phyloP scores from a whole-genome alignment of 2,329 filamentous ascomycete genomes.

The Phialemoniopsis sp. region DNA sequence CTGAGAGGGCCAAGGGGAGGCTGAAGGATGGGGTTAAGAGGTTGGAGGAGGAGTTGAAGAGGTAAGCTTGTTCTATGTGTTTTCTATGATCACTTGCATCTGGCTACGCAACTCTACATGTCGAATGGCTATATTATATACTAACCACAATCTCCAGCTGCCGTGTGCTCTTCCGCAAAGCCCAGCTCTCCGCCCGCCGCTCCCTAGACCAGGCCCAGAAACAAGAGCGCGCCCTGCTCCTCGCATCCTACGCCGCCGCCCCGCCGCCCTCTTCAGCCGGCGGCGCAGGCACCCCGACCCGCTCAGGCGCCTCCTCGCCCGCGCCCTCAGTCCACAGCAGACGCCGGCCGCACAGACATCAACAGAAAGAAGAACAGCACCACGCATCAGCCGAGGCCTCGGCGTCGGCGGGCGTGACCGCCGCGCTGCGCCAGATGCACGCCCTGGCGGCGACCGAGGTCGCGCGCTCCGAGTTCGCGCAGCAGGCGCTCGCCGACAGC shows the following conservation, averaged over 20 bases:
- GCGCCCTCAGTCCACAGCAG: constrained; percentile 6
- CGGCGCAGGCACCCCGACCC: constrained; percentile 8
- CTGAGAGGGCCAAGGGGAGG: constrained; percentile 59
- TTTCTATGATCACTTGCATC: no score
- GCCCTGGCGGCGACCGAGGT: constrained; percentile 82
- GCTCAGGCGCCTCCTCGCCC: constrained; percentile 29
- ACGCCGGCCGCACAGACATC: constrained; percentile 13
- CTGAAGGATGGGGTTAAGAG: constrained; percentile 64
- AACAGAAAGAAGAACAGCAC: constrained; percentile 25
- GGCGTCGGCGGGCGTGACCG: constrained; percentile 79
- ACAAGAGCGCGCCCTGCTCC: constrained; percentile 71
- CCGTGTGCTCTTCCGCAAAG: constrained; percentile 71
- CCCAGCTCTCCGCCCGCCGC: constrained; percentile 74
- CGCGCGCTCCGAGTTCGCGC: constrained; percentile 80
- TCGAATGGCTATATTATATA: constrained; percentile 13
- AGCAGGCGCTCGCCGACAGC: constrained; percentile 81
- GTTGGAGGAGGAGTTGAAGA: constrained; percentile 66
- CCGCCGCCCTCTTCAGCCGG: constrained; percentile 14
- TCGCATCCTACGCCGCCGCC: constrained; percentile 52
- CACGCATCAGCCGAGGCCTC: constrained; percentile 49
- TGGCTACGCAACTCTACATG: no score
- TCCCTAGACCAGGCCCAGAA: constrained; percentile 69
- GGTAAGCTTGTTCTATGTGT: constrained; percentile 40
- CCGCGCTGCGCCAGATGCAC: constrained; percentile 79
- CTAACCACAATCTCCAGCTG: constrained; percentile 27